Evolutionary conservation across 495 filamentous ascomycete species (phyloP), one percentile per base, ranked within the genome.

Genomic region (Penicillium samsonianum): DNA sequence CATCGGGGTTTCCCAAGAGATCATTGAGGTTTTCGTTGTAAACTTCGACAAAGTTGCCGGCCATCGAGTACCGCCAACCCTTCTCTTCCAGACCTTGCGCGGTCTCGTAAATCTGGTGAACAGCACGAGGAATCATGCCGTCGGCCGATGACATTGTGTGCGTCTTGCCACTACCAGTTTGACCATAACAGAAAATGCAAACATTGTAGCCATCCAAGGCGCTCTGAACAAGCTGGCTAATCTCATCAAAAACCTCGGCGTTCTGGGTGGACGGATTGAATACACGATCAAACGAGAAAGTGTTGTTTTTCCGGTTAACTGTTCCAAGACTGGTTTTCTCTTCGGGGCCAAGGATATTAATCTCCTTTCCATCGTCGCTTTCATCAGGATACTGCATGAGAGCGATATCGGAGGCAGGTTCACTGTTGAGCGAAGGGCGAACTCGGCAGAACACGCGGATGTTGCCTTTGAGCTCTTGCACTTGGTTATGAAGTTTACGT

Each of bases 21-120:
- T 99, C 94, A 72, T 97, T 91, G 59, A 98, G 79, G 58, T 91
- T 91, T 66, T 99, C 94, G 63, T 99, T 98, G 81, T 99, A 98
- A 25, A 99, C 95, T 68, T 99, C 94, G n/a, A 99, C 86, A 65
- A 98, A 99, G 58, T 87, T 89, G 6, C 95, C 94, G 67, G 92
- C 90, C 86, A 99, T 95, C 0, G 82, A 88, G 68, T 98, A 99
- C 30, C 80, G 80, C 94, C 94, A 99, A 31, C 92, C 94, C 68
- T 96, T 96, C 59, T 91, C 90, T 62, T 90, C 82, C 17, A 99
- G 77, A 38, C 84, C 74, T 58, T 84, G 86, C 23, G 94, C 89
- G 5, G 90, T 92, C 44, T 90, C 83, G 68, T 96, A 96, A 57
- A 99, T 96, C 73, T 96, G 90, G 58, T 90, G 85, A 2, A 95